Conservation (phyloP, 1,284 basidiomycete species). For the Ganoderma meredithae region DNA sequence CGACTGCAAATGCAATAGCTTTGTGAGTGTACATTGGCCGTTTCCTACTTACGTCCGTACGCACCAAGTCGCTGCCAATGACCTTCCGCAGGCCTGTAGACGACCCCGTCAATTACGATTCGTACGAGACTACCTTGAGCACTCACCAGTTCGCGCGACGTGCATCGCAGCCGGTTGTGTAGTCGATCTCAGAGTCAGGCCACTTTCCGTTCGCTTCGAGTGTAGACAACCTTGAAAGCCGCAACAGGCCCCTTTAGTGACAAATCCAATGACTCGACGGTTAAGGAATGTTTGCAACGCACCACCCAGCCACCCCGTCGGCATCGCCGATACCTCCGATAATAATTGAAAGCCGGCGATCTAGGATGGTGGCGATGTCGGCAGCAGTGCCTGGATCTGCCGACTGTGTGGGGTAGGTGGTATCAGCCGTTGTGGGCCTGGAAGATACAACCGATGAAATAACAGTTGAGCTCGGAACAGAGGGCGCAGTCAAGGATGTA, state of each 20-base stretch:
- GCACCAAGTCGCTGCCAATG: constrained; percentile 70
- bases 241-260: background rate
- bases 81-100: constrained; percentile 54
- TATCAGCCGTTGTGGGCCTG: background rate
- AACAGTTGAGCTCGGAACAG: background rate
- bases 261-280: background rate
- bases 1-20: constrained; percentile 30
- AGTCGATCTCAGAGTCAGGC: constrained; percentile 62
- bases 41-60: background rate
- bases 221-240: constrained; percentile 49
- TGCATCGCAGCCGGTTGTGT: constrained; percentile 64
- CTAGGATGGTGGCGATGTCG: constrained; percentile 34
- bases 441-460: background rate
- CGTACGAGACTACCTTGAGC: background rate
- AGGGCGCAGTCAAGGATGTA: background rate
- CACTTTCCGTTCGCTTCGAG: constrained; percentile 60
- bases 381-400: constrained; percentile 22
- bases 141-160: constrained; percentile 66
- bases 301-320: constrained; percentile 17
- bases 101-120: background rate
- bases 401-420: constrained; percentile 19
- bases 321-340: constrained; percentile 25
- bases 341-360: constrained; percentile 35
- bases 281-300: background rate
- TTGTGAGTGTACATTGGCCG: background rate